Evolutionary conservation across 2,329 filamentous ascomycete species (phyloP).

Genomic region (Teratosphaeria nubilosa): DNA sequence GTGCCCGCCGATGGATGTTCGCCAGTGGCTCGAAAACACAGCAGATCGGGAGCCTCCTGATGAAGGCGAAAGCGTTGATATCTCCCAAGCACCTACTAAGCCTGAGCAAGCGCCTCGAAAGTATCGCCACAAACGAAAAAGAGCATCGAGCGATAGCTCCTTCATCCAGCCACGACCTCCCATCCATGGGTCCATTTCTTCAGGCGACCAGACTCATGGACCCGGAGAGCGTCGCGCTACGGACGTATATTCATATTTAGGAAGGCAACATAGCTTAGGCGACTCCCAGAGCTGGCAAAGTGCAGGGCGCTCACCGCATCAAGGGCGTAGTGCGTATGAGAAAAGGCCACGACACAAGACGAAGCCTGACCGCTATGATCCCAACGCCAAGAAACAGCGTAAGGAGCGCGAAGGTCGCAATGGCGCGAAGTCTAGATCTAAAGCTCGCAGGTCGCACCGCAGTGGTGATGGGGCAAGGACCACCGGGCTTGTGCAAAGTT

Average conservation of each 20-base stretch:
- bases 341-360: constrained; percentile 38
- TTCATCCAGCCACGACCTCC: constrained; percentile 5
- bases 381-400: constrained; percentile 26
- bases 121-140: constrained; percentile 24
- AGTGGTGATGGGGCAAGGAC: constrained; percentile 28
- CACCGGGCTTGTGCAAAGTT: constrained; percentile 31
- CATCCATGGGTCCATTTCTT: constrained; percentile 1
- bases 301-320: background rate
- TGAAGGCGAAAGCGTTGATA: constrained; percentile 12
- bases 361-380: constrained; percentile 35
- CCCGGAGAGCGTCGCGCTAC: background rate
- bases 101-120: constrained; percentile 9
- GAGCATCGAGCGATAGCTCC: constrained; percentile 26
- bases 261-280: background rate
- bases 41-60: constrained; percentile 25
- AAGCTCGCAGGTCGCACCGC: constrained; percentile 26
- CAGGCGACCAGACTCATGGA: constrained; percentile 3
- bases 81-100: constrained; percentile 15
- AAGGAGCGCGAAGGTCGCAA: constrained; percentile 16
- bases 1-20: constrained; percentile 32
- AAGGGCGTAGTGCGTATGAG: constrained; percentile 26
- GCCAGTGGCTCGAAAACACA: constrained; percentile 35
- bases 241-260: constrained; percentile 1
- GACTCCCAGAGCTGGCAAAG: background rate
- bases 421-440: constrained; percentile 12